These are phyloP conservation scores for Magnolia sinica DNA, from an alignment of 164 flowering plant species.

Conservation along the genomic window DNA sequence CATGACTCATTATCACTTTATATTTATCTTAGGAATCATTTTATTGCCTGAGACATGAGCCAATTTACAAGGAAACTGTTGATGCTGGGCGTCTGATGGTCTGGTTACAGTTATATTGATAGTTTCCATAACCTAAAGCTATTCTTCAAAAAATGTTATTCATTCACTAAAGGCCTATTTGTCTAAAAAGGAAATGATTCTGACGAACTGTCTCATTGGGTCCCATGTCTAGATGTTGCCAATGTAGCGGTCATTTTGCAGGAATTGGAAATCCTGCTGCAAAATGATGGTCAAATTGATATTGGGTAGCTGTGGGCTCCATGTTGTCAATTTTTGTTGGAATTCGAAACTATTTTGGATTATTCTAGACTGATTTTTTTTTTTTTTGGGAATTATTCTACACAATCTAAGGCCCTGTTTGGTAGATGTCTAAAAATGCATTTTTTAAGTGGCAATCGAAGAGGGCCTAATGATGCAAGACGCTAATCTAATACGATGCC, in stretches of 20 bases:
- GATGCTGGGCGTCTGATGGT: not conserved
- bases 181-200: no score
- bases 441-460: no score
- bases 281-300: not conserved
- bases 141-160: not conserved
- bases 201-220: not conserved
- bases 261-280: not conserved
- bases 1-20: not conserved
- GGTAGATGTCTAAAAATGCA: no score
- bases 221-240: not conserved
- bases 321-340: not conserved
- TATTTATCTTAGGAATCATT: not conserved
- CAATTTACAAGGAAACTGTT: not conserved
- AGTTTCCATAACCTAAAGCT: not conserved
- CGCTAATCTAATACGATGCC: no score
- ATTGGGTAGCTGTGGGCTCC: not conserved
- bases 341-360: not conserved
- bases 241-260: not conserved
- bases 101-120: not conserved
- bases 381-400: not conserved
- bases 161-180: not conserved
- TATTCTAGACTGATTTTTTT: not conserved
- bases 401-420: no score
- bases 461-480: no score
- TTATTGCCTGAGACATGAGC: not conserved